These are phyloP conservation scores for Rossbeevera mucosa DNA, from an alignment of 768 basidiomycete species.

Conservation along the genomic window DNA sequence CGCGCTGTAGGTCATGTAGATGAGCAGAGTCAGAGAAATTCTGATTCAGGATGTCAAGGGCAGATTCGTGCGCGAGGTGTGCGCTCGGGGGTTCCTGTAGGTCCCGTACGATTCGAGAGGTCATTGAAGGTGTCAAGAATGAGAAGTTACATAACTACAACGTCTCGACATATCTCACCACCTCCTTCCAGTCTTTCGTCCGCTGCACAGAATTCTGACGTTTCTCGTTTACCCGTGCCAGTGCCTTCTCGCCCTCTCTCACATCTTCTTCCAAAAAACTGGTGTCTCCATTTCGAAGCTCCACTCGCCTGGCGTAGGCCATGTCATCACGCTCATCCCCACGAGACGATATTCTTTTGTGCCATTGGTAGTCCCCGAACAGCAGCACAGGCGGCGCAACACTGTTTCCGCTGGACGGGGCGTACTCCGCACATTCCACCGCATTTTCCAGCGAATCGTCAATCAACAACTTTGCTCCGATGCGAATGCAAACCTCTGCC, in stretches of 20 bases:
- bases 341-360: constrained; percentile 48
- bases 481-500: constrained; percentile 62
- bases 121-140: constrained; percentile 25
- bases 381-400: constrained; percentile 55
- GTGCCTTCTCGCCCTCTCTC: constrained; percentile 24
- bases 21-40: constrained; percentile 47
- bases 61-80: constrained; percentile 31
- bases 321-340: constrained; percentile 47
- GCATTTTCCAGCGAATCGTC: constrained; percentile 84
- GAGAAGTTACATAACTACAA: not conserved
- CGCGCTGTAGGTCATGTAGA: constrained; percentile 43
- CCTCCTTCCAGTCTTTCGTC: constrained; percentile 62
- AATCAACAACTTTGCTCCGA: constrained; percentile 63
- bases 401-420: constrained; percentile 7
- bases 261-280: constrained; percentile 55
- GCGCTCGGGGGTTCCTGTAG: constrained; percentile 50
- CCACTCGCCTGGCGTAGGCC: constrained; percentile 47
- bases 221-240: constrained; percentile 42
- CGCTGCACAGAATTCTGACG: constrained; percentile 43
- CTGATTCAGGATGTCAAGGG: constrained; percentile 39
- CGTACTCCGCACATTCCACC: constrained; percentile 45
- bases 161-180: constrained; percentile 43
- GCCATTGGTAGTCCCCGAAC: constrained; percentile 79
- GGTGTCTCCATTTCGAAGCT: constrained; percentile 41
- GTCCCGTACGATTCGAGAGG: constrained; percentile 42